A percentile compares a stretch with the other conserved stretches of the same genome.
Conservation (phyloP, 352 stramenopile genomes). For the Elongisporangium senticosum region DNA sequence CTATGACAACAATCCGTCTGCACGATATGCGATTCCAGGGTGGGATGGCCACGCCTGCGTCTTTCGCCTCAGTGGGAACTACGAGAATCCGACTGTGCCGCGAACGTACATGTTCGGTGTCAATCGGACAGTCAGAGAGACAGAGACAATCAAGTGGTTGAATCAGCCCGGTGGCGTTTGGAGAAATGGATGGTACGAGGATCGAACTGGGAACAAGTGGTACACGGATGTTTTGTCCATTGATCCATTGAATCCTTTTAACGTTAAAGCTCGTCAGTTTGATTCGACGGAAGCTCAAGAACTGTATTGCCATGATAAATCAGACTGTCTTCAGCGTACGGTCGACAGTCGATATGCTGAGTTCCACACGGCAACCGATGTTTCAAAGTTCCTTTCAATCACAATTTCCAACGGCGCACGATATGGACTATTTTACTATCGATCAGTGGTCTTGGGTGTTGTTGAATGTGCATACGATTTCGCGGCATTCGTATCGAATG, state of each 20-base stretch:
- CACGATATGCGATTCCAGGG: conserved; percentile 16
- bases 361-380: background rate
- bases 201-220: background rate
- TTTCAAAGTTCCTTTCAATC: background rate
- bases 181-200: conserved; percentile 11
- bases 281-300: background rate
- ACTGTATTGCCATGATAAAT: background rate
- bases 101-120: background rate
- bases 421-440: conserved; percentile 6
- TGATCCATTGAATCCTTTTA: background rate
- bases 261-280: background rate
- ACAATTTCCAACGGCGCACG: conserved; percentile 3
- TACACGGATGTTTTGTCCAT: background rate
- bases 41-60: conserved; percentile 23
- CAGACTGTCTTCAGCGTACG: background rate
- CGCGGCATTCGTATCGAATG: conserved; percentile 5
- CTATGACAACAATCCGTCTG: conserved; percentile 10
- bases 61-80: conserved; percentile 1
- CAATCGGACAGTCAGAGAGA: background rate
- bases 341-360: background rate
- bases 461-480: background rate
- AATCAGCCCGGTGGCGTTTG: background rate
- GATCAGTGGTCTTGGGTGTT: background rate
- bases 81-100: background rate
- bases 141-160: background rate